Evolutionary conservation across 2,329 filamentous ascomycete genomes (phyloP).

Genomic region (Calonectria honghensis): DNA sequence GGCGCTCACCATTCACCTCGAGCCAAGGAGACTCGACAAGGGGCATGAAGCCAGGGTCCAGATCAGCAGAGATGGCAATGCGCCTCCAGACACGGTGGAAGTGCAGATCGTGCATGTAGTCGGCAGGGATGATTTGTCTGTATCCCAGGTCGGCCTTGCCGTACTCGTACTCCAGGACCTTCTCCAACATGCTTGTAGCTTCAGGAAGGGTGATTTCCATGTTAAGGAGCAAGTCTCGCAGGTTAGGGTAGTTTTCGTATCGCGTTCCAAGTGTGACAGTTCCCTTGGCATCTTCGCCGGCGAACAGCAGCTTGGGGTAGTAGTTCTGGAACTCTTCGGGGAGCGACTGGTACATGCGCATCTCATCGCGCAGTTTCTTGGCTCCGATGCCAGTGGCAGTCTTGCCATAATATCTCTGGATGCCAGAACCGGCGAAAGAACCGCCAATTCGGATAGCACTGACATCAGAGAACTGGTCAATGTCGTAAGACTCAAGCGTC

Average conservation of each 20-base stretch:
- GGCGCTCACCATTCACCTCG: slow-evolving; percentile 17
- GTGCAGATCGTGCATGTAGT: slow-evolving; percentile 23
- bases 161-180: slow-evolving; percentile 10
- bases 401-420: slow-evolving; percentile 21
- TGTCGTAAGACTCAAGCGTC: slow-evolving; percentile 16
- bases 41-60: slow-evolving; percentile 24
- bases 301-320: slow-evolving; percentile 18
- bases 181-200: slow-evolving; percentile 14
- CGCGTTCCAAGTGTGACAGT: slow-evolving; percentile 19
- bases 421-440: slow-evolving; percentile 21
- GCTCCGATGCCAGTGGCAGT: slow-evolving; percentile 25
- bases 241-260: slow-evolving; percentile 25
- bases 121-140: slow-evolving; percentile 13
- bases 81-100: slow-evolving; percentile 30
- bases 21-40: slow-evolving; percentile 27
- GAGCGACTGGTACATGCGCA: slow-evolving; percentile 28
- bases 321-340: slow-evolving; percentile 7
- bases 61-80: slow-evolving; percentile 25
- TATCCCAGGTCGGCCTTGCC: slow-evolving; percentile 9
- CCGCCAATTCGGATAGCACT: slow-evolving; percentile 26
- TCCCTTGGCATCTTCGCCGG: neutral
- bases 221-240: slow-evolving; percentile 25
- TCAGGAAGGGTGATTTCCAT: slow-evolving; percentile 10
- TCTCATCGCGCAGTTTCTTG: slow-evolving; percentile 26
- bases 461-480: slow-evolving; percentile 26